These are phyloP conservation scores for Backusella westeae DNA, from an alignment of 192 early-diverging fungal genomes.

Conservation along the genomic window DNA sequence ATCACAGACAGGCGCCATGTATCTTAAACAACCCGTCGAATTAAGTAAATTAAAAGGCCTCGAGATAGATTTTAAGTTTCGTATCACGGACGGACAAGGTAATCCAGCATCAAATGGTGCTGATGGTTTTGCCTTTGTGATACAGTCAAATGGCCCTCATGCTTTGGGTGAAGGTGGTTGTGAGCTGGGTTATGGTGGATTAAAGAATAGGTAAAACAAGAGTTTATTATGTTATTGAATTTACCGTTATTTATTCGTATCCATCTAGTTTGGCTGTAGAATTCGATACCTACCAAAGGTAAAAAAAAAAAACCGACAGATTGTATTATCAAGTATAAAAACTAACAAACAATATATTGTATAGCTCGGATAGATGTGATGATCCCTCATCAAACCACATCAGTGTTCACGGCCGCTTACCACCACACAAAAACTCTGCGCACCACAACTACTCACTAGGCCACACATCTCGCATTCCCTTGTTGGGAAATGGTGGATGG, in stretches of 20 bases:
- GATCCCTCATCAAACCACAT: constrained; percentile 41
- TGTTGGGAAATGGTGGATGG: constrained; percentile 28
- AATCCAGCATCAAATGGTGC: constrained; percentile 20
- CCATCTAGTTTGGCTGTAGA: constrained; percentile 35
- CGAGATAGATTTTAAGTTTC: constrained; percentile 27
- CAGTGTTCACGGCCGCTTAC: constrained; percentile 32
- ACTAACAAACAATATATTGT: neutral
- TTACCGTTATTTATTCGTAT: neutral
- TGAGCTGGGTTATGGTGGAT: constrained; percentile 37
- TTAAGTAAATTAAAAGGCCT: constrained; percentile 11
- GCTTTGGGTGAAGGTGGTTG: constrained; percentile 35
- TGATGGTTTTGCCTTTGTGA: constrained; percentile 37
- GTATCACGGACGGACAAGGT: constrained; percentile 26
- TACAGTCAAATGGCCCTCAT: constrained; percentile 19
- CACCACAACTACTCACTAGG: constrained; percentile 33
- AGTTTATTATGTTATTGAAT: neutral
- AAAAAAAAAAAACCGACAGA: neutral
- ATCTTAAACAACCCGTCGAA: neutral
- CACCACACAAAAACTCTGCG: constrained; percentile 19
- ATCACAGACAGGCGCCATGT: constrained; percentile 22
- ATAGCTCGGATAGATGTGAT: constrained; percentile 24
- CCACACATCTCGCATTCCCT: constrained; percentile 27
- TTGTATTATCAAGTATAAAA: neutral
- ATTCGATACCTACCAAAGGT: constrained; percentile 41
- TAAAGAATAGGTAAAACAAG: constrained; percentile 25